A percentile compares a stretch with the other conserved stretches of the same genome.
Evolutionary conservation across 1,139 yeast genomes (phyloP).

Genomic region (Sugiyamaella xylanicola): DNA sequence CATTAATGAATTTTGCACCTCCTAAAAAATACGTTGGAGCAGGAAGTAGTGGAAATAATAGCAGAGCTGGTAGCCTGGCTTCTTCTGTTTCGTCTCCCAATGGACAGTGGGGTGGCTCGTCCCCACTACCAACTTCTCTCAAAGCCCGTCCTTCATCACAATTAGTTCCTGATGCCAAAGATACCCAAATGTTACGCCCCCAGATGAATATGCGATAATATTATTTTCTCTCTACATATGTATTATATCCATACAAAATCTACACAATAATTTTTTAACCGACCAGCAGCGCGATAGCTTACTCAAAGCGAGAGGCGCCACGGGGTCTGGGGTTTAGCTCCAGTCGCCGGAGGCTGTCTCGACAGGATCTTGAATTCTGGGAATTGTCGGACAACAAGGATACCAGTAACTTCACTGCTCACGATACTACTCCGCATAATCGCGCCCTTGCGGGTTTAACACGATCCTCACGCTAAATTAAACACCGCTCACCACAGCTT

Average conservation of each 20-base stretch:
- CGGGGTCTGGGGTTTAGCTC: too few species aligned
- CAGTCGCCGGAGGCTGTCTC: too few species aligned
- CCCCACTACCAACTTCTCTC: constrained; percentile 1
- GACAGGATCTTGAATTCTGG: too few species aligned
- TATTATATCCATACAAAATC: background rate
- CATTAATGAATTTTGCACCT: constrained; percentile 39
- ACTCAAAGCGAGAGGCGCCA: too few species aligned
- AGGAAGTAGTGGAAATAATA: constrained; percentile 19
- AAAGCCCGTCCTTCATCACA: constrained; percentile 26
- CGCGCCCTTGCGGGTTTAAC: too few species aligned
- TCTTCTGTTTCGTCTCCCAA: constrained; percentile 13
- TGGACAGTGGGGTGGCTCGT: constrained; percentile 9
- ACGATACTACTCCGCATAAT: too few species aligned
- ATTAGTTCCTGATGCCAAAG: constrained; percentile 35
- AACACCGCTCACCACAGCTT: background rate
- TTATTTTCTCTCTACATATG: background rate
- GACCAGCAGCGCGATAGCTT: too few species aligned
- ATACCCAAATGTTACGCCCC: constrained; percentile 34
- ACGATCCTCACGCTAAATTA: too few species aligned
- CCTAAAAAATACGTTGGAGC: constrained; percentile 35
- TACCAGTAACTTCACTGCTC: too few species aligned
- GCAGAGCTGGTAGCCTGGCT: constrained; percentile 25
- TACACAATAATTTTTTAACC: too few species aligned
- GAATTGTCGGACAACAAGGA: too few species aligned
- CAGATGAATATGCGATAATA: constrained; percentile 36